Evolutionary conservation across 148 eudicot species (phyloP).

Genomic region (Vaccinium vitisidaea): DNA sequence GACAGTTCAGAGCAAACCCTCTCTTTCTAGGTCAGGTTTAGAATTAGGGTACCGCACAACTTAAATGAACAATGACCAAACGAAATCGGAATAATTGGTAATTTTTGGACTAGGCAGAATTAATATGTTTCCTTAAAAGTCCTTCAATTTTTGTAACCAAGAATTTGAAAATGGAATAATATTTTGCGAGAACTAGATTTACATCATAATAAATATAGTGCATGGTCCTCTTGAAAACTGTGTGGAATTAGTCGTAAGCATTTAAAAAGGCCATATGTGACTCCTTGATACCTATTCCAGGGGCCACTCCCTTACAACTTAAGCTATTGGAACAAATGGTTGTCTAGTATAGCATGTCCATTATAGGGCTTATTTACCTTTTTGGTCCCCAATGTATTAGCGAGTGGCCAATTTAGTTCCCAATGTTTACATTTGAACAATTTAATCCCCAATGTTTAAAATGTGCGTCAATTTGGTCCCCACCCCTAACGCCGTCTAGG

Average conservation of each 20-base stretch:
- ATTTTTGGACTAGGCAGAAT: not conserved
- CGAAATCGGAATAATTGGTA: not conserved
- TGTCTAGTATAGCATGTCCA: not conserved
- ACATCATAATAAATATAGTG: not conserved
- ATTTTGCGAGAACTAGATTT: not conserved
- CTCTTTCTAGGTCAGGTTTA: not conserved
- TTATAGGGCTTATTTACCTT: too few species aligned
- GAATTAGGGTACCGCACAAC: not conserved
- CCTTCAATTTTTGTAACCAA: not conserved
- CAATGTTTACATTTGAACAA: too few species aligned
- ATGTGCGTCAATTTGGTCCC: too few species aligned
- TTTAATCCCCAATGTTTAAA: too few species aligned
- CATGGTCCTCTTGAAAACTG: not conserved
- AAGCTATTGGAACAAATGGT: conserved; percentile 1
- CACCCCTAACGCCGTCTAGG: too few species aligned
- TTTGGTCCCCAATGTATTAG: too few species aligned
- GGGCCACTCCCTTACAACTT: not conserved
- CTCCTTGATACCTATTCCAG: not conserved
- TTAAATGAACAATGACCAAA: not conserved
- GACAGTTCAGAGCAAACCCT: not conserved
- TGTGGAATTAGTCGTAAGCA: not conserved
- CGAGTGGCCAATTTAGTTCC: too few species aligned
- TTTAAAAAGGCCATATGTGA: not conserved
- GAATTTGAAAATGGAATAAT: not conserved
- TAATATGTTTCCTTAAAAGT: not conserved